Evolutionary conservation across 192 early-diverging fungal genomes (phyloP).

Genomic region (Linnemannia exigua): DNA sequence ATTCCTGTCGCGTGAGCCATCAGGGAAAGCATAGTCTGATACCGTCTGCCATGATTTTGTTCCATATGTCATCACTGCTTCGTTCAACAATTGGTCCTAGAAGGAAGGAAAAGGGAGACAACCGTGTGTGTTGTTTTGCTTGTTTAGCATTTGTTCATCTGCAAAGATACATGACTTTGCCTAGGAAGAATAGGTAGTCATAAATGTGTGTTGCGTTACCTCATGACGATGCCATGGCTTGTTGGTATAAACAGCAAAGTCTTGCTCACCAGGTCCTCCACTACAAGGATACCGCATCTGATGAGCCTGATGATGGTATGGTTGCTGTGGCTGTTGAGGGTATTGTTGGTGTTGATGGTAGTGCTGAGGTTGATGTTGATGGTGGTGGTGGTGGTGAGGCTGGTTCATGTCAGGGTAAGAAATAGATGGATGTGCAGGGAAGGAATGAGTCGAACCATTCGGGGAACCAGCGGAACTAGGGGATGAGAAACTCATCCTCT

Average conservation of each 20-base stretch:
- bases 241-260: background rate
- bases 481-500: constrained; percentile 30
- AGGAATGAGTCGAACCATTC: background rate
- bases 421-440: constrained; percentile 21
- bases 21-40: constrained; percentile 25
- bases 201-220: background rate
- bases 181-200: too few relatives aligned
- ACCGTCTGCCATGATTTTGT: constrained; percentile 27
- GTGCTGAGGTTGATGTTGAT: background rate
- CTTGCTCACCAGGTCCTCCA: background rate
- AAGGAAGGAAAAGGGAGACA: background rate
- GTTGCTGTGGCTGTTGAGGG: background rate
- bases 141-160: too few relatives aligned
- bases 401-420: constrained; percentile 12
- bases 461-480: constrained; percentile 14
- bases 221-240: constrained; percentile 14
- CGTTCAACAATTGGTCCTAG: constrained; percentile 22
- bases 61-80: constrained; percentile 15
- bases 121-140: too few relatives aligned
- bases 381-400: background rate
- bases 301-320: background rate
- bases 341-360: constrained; percentile 2
- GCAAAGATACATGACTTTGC: too few relatives aligned
- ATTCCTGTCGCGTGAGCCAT: constrained; percentile 22
- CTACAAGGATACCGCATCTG: background rate